phyloP scores from a whole-genome alignment of 139 green algal genomes.

The Coelastrella sp. region DNA sequence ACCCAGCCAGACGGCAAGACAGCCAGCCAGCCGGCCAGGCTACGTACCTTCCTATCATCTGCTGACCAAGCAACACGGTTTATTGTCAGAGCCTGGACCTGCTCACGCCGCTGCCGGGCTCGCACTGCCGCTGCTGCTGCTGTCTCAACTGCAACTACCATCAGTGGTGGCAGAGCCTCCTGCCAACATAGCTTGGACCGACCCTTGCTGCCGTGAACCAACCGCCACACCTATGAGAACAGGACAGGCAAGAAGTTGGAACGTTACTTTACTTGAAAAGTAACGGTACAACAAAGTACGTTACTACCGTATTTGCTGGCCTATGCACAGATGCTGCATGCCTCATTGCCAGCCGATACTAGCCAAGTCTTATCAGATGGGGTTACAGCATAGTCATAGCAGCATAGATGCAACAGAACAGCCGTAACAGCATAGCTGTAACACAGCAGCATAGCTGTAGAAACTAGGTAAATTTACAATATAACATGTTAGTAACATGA shows the following conservation, averaged over 20 bases:
- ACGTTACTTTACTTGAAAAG: too few species aligned
- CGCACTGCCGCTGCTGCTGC: slow-evolving; percentile 35
- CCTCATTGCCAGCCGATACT: too few species aligned
- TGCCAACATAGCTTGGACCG: slow-evolving; percentile 42
- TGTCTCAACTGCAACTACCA: slow-evolving; percentile 14
- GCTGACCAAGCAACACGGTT: slow-evolving; percentile 77
- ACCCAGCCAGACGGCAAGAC: not conserved
- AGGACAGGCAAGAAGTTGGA: too few species aligned
- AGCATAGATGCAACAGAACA: too few species aligned
- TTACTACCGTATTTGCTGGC: too few species aligned
- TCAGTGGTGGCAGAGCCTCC: slow-evolving; percentile 23
- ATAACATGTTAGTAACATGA: too few species aligned
- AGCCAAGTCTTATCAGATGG: too few species aligned
- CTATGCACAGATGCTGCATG: too few species aligned
- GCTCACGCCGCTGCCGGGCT: slow-evolving; percentile 48
- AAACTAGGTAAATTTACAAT: not conserved
- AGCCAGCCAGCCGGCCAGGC: not conserved
- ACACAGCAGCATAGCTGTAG: too few species aligned
- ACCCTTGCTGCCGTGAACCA: not conserved
- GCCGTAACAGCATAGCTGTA: too few species aligned
- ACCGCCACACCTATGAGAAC: not conserved
- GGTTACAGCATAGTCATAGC: too few species aligned
- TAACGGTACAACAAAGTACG: too few species aligned
- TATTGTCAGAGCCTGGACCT: slow-evolving; percentile 57
- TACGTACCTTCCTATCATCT: slow-evolving; percentile 63